These are phyloP conservation scores for Licmophora abbreviata DNA, from an alignment of 108 stramenopile genomes.

Conservation along the genomic window DNA sequence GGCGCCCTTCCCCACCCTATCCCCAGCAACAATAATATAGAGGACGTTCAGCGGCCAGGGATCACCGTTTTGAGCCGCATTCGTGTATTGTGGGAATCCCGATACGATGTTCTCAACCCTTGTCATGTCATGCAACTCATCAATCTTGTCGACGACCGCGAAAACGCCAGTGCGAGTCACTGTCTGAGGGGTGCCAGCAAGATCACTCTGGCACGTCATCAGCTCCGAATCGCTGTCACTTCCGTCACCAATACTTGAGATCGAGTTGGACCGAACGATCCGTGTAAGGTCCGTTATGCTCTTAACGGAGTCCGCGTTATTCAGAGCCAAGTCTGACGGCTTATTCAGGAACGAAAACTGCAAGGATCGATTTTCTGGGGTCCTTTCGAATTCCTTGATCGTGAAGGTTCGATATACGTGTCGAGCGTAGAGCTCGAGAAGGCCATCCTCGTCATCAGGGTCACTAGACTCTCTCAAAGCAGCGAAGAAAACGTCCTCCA, in stretches of 20 bases:
- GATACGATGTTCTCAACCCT: constrained; percentile 31
- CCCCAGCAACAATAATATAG: constrained; percentile 68
- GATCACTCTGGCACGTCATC: constrained; percentile 30
- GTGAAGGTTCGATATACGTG: constrained; percentile 80
- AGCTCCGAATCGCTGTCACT: constrained; percentile 54
- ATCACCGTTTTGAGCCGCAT: constrained; percentile 18
- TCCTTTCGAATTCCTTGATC: constrained; percentile 50
- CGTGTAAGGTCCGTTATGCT: constrained; percentile 82
- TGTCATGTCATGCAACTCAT: constrained; percentile 31
- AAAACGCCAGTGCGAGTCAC: constrained; percentile 49
- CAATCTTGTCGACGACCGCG: constrained; percentile 41
- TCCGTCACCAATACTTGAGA: constrained; percentile 41
- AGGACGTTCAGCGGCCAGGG: constrained; percentile 78
- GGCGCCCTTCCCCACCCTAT: constrained; percentile 30
- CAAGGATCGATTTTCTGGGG: constrained; percentile 34
- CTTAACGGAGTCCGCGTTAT: constrained; percentile 54
- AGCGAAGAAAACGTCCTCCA: constrained; percentile 82
- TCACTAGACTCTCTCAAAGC: constrained; percentile 41
- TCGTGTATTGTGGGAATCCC: constrained; percentile 54
- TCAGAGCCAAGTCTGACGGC: constrained; percentile 59
- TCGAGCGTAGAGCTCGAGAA: constrained; percentile 80
- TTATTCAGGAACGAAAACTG: constrained; percentile 72
- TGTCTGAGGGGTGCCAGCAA: constrained; percentile 44
- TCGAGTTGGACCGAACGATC: constrained; percentile 46
- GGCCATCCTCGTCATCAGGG: constrained; percentile 41